phyloP scores from a whole-genome alignment of 1,284 basidiomycete species.

The Melanopsichium pennsylvanicum region DNA sequence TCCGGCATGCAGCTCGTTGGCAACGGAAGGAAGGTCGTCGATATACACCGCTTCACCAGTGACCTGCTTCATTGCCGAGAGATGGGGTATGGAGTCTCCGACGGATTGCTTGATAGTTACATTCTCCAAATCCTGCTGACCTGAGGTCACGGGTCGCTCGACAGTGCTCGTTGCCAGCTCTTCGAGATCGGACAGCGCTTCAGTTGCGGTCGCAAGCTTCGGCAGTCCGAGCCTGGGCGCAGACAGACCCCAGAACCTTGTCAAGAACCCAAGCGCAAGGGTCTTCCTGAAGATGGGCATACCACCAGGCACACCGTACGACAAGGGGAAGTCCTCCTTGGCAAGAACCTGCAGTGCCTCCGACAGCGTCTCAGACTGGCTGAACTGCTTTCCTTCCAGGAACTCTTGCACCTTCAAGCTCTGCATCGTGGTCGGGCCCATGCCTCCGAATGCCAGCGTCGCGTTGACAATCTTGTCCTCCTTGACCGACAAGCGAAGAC shows the following conservation, averaged over 20 bases:
- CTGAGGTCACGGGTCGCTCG: constrained; percentile 42
- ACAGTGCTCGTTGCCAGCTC: constrained; percentile 41
- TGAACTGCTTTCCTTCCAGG: constrained; percentile 35
- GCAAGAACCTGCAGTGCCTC: constrained; percentile 39
- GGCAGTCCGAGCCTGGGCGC: constrained; percentile 32
- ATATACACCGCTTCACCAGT: constrained; percentile 66
- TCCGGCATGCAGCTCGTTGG: constrained; percentile 63
- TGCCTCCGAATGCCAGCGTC: constrained; percentile 65
- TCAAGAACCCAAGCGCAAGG: constrained; percentile 65
- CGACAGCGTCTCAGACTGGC: constrained; percentile 13
- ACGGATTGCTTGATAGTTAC: constrained; percentile 47
- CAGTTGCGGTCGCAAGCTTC: constrained; percentile 9
- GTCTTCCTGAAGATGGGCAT: constrained; percentile 66
- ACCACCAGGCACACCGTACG: constrained; percentile 65
- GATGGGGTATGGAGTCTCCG: constrained; percentile 62
- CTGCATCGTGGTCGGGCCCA: constrained; percentile 62
- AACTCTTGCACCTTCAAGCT: constrained; percentile 47
- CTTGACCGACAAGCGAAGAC: constrained; percentile 50
- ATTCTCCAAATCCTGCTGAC: constrained; percentile 52
- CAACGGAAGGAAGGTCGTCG: constrained; percentile 64
- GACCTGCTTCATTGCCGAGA: constrained; percentile 65
- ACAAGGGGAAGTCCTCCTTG: constrained; percentile 60
- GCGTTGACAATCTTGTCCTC: constrained; percentile 44
- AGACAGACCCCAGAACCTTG: constrained; percentile 63
- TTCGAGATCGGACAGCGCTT: constrained; percentile 37